Evolutionary conservation across 768 basidiomycete species (phyloP), one percentile per base, ranked within the genome.

Genomic region (Ramaria sp.): DNA sequence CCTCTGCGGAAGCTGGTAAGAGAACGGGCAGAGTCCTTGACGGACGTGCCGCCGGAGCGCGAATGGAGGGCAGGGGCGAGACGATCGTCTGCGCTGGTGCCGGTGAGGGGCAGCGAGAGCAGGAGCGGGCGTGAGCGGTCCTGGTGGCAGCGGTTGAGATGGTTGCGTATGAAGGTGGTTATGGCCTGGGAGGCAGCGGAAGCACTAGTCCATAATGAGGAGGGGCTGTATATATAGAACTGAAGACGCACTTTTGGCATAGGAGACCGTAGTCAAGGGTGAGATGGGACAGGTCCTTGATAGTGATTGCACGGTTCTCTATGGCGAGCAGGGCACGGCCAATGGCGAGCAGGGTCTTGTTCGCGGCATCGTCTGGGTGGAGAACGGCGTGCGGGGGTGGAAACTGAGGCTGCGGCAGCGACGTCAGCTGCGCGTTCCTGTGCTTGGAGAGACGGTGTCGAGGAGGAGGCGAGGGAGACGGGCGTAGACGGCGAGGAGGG

Each of bases 121-220:
- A 89, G 78, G 9, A 89, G 77, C 2, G 87, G 85, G 25, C 20
- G 43, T 24, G 27, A 27, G 41, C 82, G 78, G 62, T 87, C 84
- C 60, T 84, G 77, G 57, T 86, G 78, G 59, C 85, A 88, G 48
- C 86, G 82, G 43, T 78, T 70, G 58, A 83, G 73, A 63, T 89
- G 87, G 56, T 74, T 73, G 48, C 87, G 80, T 61, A 88, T 81
- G 64, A 85, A 88, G n/a, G 84, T 85, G 3, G 86, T 86, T 61
- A 89, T 85, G 12, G 86, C 83, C 66, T 89, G 86, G 39, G 81
- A 81, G 13, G 87, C 86, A 53, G 86, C 86, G 44, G 85, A 86
- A 41, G 79, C 75, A 64, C 86, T 89, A 59, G 34, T 56, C 54
- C 42, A 38, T 25, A 48, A 61, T 55, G 52, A 50, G 58, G 44